Base-by-base conservation (phyloP, 2,329 filamentous ascomycete genomes). In the Alternaria triticimaculans region DNA sequence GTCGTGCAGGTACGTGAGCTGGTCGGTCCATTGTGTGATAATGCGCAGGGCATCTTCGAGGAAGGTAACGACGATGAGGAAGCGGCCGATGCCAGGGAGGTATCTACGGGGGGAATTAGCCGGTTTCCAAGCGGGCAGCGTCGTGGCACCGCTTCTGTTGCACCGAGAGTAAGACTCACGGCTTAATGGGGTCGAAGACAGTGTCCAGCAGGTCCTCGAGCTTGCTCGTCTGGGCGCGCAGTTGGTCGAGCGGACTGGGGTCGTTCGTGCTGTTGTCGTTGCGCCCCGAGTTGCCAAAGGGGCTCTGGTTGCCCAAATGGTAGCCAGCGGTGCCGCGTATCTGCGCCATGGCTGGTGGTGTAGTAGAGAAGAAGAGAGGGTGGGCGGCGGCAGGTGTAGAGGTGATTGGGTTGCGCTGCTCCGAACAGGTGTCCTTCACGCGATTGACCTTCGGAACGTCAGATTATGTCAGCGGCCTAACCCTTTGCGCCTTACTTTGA, bases 31-130 rank as follows among this genome's bases (percentile, higher is more conserved):
- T 89, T 99, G 96, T 72, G 96, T 99, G 74, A 98, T 86, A 82
- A 99, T 99, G 80, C 96, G 89, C 67, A 99, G 85, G 54, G 94
- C 93, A 85, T 99, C 96, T 83, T 99, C 96, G 73, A 99, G 87
- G 84, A 99, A 99, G 66, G 96, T 99, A 58, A 98, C 96, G 60
- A 99, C 96, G 74, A 99, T 99, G 72, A 99, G 84, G 82, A 98
- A 98, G 72, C 96, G 93, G 71, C 96, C 96, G 84, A 99, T 95
- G 70, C 93, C 93, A 63, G 96, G 96, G 48, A 99, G 87, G 80
- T 97, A 96, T 68, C 94, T 97, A 78, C 76, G 70, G 51, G 51
- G 44, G n/a, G 20, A 46, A 60, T 78, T 65, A 80, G 77, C 73
- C 51, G 48, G 26, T 12, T 45, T 60, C 37, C 53, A 21, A 18